Evolutionary conservation across 257 asterid genomes (phyloP).

Genomic region (Solanum pinnatisectum): DNA sequence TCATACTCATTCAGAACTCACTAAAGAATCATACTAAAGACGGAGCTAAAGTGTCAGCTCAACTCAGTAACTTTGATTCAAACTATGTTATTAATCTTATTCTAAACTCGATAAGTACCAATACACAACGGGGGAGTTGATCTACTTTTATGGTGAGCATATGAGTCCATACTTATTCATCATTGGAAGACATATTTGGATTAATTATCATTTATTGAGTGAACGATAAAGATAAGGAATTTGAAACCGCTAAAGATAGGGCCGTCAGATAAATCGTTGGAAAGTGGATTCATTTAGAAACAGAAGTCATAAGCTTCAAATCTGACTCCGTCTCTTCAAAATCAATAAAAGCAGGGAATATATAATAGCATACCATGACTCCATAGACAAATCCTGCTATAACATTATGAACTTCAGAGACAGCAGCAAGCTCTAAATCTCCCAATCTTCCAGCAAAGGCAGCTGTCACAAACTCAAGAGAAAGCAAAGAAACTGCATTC

Average conservation of each 20-base stretch:
- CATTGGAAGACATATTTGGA: not conserved
- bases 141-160: not conserved
- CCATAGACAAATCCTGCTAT: constrained; percentile 26
- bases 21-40: not conserved
- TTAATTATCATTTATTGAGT: not conserved
- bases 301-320: not conserved
- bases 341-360: not conserved
- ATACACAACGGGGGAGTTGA: not conserved
- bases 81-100: not conserved
- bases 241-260: not conserved
- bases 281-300: not conserved
- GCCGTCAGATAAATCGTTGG: not conserved
- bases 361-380: constrained; percentile 12
- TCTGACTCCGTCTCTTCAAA: not conserved
- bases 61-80: not conserved
- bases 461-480: constrained; percentile 13
- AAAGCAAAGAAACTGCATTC: constrained; percentile 20
- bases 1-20: not conserved
- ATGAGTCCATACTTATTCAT: not conserved
- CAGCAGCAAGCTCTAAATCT: constrained; percentile 27
- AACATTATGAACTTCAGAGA: constrained; percentile 24
- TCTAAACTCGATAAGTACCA: not conserved
- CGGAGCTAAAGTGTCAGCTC: not conserved
- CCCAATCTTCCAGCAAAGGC: constrained; percentile 30
- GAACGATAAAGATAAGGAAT: not conserved